A percentile compares a stretch with the other conserved stretches of the same genome.
Conservation (phyloP, 2,329 filamentous ascomycete genomes). For the Aspergillus puulaauensis region DNA sequence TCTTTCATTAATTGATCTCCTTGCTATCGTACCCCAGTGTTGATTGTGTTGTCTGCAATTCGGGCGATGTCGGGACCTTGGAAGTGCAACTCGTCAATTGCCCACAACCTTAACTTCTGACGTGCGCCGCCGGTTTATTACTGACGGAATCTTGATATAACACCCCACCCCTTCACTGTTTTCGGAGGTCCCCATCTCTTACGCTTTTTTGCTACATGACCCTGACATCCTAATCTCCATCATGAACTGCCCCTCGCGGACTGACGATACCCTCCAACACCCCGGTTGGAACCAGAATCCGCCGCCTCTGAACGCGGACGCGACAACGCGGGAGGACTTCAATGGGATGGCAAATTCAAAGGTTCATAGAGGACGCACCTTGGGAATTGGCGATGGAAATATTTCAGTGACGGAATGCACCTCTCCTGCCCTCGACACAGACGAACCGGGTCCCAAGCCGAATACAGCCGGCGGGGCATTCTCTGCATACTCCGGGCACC, state of each 20-base stretch:
- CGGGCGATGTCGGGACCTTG: not conserved
- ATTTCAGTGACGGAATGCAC: conserved; percentile 22
- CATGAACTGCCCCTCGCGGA: conserved; percentile 68
- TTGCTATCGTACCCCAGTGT: not conserved
- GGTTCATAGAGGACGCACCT: conserved; percentile 44
- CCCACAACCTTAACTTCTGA: conserved; percentile 2
- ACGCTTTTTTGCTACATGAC: too few relatives aligned
- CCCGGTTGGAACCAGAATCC: conserved; percentile 64
- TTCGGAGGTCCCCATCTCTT: not conserved
- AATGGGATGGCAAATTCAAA: conserved; percentile 61
- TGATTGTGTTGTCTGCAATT: not conserved
- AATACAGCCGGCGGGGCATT: conserved; percentile 28
- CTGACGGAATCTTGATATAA: not conserved
- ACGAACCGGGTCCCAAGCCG: conserved; percentile 24
- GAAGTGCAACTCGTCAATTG: not conserved
- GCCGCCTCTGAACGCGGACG: conserved; percentile 56
- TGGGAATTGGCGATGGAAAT: conserved; percentile 24
- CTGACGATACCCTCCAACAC: conserved; percentile 54
- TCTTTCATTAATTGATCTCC: not conserved
- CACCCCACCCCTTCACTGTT: not conserved
- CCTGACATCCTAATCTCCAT: not conserved
- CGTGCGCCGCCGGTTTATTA: not conserved
- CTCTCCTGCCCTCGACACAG: conserved; percentile 21
- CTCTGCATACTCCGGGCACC: conserved; percentile 26
- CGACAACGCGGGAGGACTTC: conserved; percentile 62